A percentile compares a stretch with the other conserved stretches of the same genome.
phyloP scores from a whole-genome alignment of 371 early-diverging fungal species.

The Saksenaea oblongispora region DNA sequence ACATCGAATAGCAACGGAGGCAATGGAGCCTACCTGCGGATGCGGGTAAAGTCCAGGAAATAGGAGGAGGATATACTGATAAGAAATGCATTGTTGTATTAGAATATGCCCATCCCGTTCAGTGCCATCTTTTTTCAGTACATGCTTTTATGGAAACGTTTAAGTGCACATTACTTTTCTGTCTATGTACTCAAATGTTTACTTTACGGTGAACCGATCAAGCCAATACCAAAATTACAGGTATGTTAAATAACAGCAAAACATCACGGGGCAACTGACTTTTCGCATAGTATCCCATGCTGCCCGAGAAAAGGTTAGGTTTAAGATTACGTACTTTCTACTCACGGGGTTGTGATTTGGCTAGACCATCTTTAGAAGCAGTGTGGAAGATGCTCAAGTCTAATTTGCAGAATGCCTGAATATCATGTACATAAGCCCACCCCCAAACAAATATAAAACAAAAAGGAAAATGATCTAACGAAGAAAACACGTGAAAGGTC shows the following conservation, averaged over 20 bases:
- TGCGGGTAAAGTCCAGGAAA: slow-evolving; percentile 24
- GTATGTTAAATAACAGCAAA: slow-evolving; percentile 17
- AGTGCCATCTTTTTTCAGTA: slow-evolving; percentile 66
- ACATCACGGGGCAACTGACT: slow-evolving; percentile 6
- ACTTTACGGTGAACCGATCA: slow-evolving; percentile 62
- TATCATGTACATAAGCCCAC: neutral
- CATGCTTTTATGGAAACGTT: slow-evolving; percentile 59
- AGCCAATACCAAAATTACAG: slow-evolving; percentile 61
- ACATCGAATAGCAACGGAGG: slow-evolving; percentile 1
- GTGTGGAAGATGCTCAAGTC: slow-evolving; percentile 31
- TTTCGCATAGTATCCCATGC: slow-evolving; percentile 54
- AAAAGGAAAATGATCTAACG: neutral
- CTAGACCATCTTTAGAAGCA: slow-evolving; percentile 21
- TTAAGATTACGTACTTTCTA: neutral
- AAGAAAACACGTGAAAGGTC: neutral
- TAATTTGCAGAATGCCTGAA: slow-evolving; percentile 17
- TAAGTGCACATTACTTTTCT: slow-evolving; percentile 64
- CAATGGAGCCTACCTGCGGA: slow-evolving; percentile 36
- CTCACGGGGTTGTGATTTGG: neutral
- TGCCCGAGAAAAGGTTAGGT: slow-evolving; percentile 56
- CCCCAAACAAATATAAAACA: neutral
- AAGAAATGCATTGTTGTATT: neutral
- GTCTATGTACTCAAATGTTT: slow-evolving; percentile 56
- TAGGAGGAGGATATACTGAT: neutral
- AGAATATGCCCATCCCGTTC: slow-evolving; percentile 62